phyloP scores from a whole-genome alignment of 805 yeast species.

The Zygotorulaspora chibaensis region DNA sequence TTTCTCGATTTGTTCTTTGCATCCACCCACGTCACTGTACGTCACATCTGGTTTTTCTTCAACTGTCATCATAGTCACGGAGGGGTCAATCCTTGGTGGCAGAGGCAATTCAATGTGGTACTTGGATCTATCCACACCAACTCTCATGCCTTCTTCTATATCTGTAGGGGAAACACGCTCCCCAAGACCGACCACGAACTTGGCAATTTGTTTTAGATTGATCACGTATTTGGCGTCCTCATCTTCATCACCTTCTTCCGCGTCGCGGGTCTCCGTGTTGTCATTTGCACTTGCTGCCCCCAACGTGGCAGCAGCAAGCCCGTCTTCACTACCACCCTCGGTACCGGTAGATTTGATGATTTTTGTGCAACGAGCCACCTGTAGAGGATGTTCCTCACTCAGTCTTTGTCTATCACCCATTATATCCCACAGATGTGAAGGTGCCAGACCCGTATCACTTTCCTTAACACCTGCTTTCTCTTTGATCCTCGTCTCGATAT shows the following conservation, averaged over 20 bases:
- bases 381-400: constrained; percentile 91
- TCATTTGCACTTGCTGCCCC: constrained; percentile 21
- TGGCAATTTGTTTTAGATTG: constrained; percentile 96
- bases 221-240: constrained; percentile 90
- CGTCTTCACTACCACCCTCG: constrained; percentile 32
- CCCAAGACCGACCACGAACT: constrained; percentile 93
- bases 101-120: constrained; percentile 95
- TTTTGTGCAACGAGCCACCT: constrained; percentile 98
- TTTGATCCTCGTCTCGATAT: constrained; percentile 79
- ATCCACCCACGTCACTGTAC: constrained; percentile 96
- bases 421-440: constrained; percentile 96
- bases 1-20: constrained; percentile 97
- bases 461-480: constrained; percentile 93
- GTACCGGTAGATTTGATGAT: constrained; percentile 65
- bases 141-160: constrained; percentile 99
- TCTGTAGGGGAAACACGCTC: constrained; percentile 98
- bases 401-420: constrained; percentile 92
- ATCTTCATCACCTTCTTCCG: constrained; percentile 52
- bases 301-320: constrained; percentile 8
- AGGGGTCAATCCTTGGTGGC: constrained; percentile 97
- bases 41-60: constrained; percentile 99
- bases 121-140: constrained; percentile 96
- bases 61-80: constrained; percentile 99
- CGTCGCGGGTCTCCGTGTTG: constrained; percentile 17
- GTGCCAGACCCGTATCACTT: constrained; percentile 95